Evolutionary conservation across 192 early-diverging fungal species (phyloP), one percentile per base, ranked within the genome.

Genomic region (Irineochytrium annulatum): DNA sequence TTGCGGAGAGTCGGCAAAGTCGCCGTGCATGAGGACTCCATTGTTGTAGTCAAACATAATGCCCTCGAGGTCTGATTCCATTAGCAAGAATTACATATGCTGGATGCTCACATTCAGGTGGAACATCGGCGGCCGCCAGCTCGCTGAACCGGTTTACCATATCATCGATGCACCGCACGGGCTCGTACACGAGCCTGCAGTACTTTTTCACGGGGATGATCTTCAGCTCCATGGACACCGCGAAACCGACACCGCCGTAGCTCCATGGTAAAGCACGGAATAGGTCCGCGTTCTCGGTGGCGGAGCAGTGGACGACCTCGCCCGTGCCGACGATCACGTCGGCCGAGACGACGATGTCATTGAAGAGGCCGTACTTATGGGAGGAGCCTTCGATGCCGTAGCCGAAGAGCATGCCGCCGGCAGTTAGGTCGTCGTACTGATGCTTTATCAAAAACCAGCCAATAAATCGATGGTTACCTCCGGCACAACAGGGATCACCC

Each of bases 291-390:
- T 75, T 70, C 53, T 67, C 65, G 48, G 52, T 59, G 33, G 28
- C 32, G 34, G 56, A 54, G 61, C 68, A 70, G 60, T 56, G 57
- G 14, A 75, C 73, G 19, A 75, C 51, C n/a, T 60, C 53, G 20
- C 73, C 73, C 27, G 55, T 54, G 16, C 57, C 64, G 31, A 75
- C 46, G 34, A 75, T 60, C 29, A 75, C 53, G 14, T 75, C 73
- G 44, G 56, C 59, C 5, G 68, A 55, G 16, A 53, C 49, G 41
- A 57, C 39, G 28, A 65, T 70, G 48, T 75, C 59, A 33, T 69
- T 57, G 52, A 70, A 64, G 11, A 75, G 59, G 19, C 73, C 73
- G 62, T 75, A 71, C 45, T 69, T 75, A 65, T 75, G 73, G 34
- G 68, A 70, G 26, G 67, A 69, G 20, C 56, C 61, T 34, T 75